These are phyloP conservation scores for Sodiomyces alkalinus DNA, from an alignment of 2,329 filamentous ascomycete species.

Conservation along the genomic window DNA sequence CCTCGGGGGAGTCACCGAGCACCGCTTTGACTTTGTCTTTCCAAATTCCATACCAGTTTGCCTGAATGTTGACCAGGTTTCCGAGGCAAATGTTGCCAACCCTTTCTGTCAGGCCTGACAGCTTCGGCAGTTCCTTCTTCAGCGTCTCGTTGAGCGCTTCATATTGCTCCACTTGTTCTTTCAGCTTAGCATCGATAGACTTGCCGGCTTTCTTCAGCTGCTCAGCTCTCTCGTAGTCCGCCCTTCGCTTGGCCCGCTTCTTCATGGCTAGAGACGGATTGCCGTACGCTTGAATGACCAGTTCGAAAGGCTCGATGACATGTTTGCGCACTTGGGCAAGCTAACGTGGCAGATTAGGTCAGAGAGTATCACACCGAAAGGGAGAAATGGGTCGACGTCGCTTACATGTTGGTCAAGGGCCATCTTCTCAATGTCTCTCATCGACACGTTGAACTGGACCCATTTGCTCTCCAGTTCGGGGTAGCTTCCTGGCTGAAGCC, in stretches of 20 bases:
- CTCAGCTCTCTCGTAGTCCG: conserved; percentile 75
- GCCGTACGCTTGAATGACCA: conserved; percentile 64
- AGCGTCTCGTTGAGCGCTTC: conserved; percentile 82
- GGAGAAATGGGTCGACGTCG: conserved; percentile 7
- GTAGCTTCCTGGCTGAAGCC: conserved; percentile 53
- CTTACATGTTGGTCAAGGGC: conserved; percentile 74
- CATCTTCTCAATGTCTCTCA: conserved; percentile 71
- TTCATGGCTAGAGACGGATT: conserved; percentile 82
- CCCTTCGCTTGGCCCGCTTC: conserved; percentile 82
- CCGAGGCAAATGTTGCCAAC: conserved; percentile 65
- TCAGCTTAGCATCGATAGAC: conserved; percentile 73
- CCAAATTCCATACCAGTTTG: conserved; percentile 70
- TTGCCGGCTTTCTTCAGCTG: conserved; percentile 67
- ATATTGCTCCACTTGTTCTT: conserved; percentile 77
- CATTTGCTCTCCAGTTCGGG: conserved; percentile 88
- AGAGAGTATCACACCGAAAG: neutral
- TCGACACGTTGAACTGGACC: conserved; percentile 77
- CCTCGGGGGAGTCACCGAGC: conserved; percentile 47
- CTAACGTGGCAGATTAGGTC: too few species aligned
- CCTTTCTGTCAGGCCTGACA: conserved; percentile 68
- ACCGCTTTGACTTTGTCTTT: conserved; percentile 68
- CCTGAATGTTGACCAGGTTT: conserved; percentile 74
- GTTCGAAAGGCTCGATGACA: conserved; percentile 73
- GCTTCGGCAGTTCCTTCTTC: conserved; percentile 77
- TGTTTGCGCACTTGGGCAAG: conserved; percentile 57